Conservation (phyloP, 352 stramenopile species). For the Phytophthora litchii region DNA sequence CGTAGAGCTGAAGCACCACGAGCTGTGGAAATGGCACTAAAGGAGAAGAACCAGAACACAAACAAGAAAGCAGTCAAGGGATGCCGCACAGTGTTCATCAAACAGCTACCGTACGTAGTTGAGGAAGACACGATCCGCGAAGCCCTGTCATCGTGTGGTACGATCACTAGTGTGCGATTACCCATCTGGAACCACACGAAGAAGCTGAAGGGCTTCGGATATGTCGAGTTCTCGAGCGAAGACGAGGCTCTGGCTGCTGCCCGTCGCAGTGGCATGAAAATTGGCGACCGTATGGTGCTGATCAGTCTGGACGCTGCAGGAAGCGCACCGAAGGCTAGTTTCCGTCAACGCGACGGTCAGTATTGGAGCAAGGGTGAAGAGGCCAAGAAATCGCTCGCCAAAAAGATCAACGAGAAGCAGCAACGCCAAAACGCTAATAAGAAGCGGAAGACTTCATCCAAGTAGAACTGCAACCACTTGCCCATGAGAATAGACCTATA, state of each 20-base stretch:
- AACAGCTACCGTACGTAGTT: constrained; percentile 94
- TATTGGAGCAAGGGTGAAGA: constrained; percentile 91
- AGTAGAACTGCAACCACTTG: constrained; percentile 15
- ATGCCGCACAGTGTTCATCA: constrained; percentile 94
- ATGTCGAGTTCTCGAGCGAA: constrained; percentile 90
- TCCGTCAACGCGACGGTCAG: constrained; percentile 82
- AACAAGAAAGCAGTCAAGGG: constrained; percentile 75
- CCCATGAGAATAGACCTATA: constrained; percentile 36
- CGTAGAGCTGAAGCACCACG: constrained; percentile 76
- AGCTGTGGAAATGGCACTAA: constrained; percentile 68
- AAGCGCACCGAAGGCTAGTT: constrained; percentile 92
- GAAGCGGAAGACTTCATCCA: constrained; percentile 52
- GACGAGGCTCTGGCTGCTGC: constrained; percentile 71
- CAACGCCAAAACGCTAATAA: constrained; percentile 54
- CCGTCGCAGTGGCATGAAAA: constrained; percentile 85
- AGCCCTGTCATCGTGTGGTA: constrained; percentile 87
- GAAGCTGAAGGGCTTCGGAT: constrained; percentile 97
- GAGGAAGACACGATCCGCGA: constrained; percentile 86
- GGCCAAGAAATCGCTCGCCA: constrained; percentile 80
- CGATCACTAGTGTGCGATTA: constrained; percentile 93
- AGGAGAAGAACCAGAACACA: constrained; percentile 71
- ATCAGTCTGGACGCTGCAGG: constrained; percentile 92
- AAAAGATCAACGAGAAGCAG: constrained; percentile 72
- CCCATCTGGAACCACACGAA: constrained; percentile 94
- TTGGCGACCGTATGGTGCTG: constrained; percentile 89